Base-by-base conservation (phyloP, 2,329 filamentous ascomycete genomes). In the Cordyceps javanica region DNA sequence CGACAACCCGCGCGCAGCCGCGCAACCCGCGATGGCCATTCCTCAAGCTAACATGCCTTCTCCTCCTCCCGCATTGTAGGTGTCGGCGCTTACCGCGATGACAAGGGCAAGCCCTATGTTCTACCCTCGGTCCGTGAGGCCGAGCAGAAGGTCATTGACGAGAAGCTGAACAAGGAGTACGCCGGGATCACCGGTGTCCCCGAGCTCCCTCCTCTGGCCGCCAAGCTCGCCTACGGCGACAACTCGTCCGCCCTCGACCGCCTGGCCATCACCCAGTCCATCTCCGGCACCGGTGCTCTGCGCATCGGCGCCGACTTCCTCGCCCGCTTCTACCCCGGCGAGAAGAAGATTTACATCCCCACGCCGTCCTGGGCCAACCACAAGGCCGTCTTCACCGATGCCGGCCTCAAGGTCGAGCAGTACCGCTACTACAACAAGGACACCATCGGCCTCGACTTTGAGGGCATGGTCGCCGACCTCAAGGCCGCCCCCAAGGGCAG, bases 361-460 rank as follows among this genome's bases (percentile, higher is more conserved):
- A 92, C 81, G 58, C 94, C 94, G 54, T 96, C 91, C 67, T 99
- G 94, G 94, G 94, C 93, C 68, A 97, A 99, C 84, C 94, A 99
- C 82, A 90, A 85, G 72, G 92, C 93, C 63, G 90, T 99, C 74
- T 97, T 99, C 86, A 87, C 83, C 77, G 92, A 97, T 76, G 89
- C 90, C 32, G 91, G 92, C 59, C 83, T 99, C 64, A 83, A 90
- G 76, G 91, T 97, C 62, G 86, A 92, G 78, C 91, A 92, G 79
- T 99, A 99, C 83, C 84, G 90, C 68, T 99, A 99, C 86, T 99
- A 97, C 82, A 90, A 97, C 86, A 95, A 96, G 82, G 87, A 96
- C 72, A 97, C 93, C 70, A 97, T 97, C 72, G 92, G 92, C 58
- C 88, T 99, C 63, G 94, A 99, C 82, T 97, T 97, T 70, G 90